Evolutionary conservation across 805 yeast species (phyloP), one percentile per base, ranked within the genome.

Genomic region (Metschnikowia proteae): DNA sequence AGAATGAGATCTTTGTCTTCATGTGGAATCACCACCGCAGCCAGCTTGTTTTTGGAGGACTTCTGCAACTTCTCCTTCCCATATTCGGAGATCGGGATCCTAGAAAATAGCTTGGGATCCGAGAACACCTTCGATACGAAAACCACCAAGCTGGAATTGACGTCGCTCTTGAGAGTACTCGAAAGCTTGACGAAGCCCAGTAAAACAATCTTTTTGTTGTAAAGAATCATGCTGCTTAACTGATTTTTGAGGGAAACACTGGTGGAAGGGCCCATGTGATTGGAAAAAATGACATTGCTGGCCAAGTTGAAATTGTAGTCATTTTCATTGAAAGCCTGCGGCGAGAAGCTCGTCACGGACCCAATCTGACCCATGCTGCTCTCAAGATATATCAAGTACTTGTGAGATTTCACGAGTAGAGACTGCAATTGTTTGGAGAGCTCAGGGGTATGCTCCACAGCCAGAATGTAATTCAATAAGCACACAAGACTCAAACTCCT

Each of bases 141-240:
- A 2, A 73, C 65, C 34, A 73, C 70, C 66, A 72, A 64, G 44
- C 70, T 68, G 3, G 77, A 71, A 51, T 68, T 73, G 36, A 73
- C 62, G 49, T 73, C 78, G 38, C 65, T 65, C 49, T 70, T 71
- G 43, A 66, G 53, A 8, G 63, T 49, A 3, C 60, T 52, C 0
- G 71, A 67, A 31, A 73, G 60, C 45, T 62, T 68, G 22, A 63
- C 51, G 38, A 68, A 71, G 47, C 71, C 64, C 43, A 64, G 69
- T 29, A 73, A 54, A 29, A 72, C 55, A n/a, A 70, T 48, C 53
- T 67, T 70, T 51, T 73, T 73, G 39, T 67, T 55, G 55, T 68
- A 65, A 34, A 71, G 60, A 1, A 73, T 63, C 55, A 69, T 60
- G 50, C 67, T 65, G 13, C 64, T 59, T 39, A 71, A 55, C 5